phyloP scores from a whole-genome alignment of 2,329 filamentous ascomycete genomes.

The Fonsecaea nubica region DNA sequence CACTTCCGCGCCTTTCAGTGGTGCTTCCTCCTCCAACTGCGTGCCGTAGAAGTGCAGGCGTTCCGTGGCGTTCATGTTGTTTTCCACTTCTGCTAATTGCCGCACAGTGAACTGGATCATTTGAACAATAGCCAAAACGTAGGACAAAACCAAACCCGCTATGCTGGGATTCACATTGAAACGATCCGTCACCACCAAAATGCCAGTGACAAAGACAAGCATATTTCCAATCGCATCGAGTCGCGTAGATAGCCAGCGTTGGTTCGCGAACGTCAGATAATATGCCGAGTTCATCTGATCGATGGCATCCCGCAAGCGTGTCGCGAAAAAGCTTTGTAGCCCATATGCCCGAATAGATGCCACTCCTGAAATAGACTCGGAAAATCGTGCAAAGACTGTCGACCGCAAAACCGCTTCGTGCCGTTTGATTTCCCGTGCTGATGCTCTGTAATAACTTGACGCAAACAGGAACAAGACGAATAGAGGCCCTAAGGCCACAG shows the following conservation, averaged over 20 bases:
- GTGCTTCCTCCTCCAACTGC: conserved; percentile 85
- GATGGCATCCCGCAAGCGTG: conserved; percentile 72
- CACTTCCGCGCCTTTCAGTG: conserved; percentile 75
- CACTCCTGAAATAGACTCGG: conserved; percentile 83
- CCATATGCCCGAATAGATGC: conserved; percentile 90
- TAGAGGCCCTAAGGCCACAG: conserved; percentile 71
- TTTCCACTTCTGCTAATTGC: conserved; percentile 93
- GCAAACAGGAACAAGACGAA: conserved; percentile 80
- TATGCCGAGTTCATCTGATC: conserved; percentile 95
- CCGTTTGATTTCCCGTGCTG: conserved; percentile 91
- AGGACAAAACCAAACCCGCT: conserved; percentile 85
- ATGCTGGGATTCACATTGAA: conserved; percentile 86
- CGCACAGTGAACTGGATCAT: conserved; percentile 96
- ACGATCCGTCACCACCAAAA: conserved; percentile 88
- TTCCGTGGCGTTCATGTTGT: conserved; percentile 97
- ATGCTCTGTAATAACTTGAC: conserved; percentile 85
- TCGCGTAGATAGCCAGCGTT: conserved; percentile 87
- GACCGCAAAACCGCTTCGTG: conserved; percentile 90
- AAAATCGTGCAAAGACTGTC: conserved; percentile 86
- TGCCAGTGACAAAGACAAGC: conserved; percentile 85
- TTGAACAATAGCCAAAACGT: conserved; percentile 90
- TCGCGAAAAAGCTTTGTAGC: conserved; percentile 74
- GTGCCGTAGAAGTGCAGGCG: conserved; percentile 89
- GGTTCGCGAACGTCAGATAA: conserved; percentile 93
- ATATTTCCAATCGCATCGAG: conserved; percentile 83